A percentile compares a stretch with the other conserved stretches of the same genome.
phyloP scores from a whole-genome alignment of 352 stramenopile species.

The Stramenopiles sp. region DNA sequence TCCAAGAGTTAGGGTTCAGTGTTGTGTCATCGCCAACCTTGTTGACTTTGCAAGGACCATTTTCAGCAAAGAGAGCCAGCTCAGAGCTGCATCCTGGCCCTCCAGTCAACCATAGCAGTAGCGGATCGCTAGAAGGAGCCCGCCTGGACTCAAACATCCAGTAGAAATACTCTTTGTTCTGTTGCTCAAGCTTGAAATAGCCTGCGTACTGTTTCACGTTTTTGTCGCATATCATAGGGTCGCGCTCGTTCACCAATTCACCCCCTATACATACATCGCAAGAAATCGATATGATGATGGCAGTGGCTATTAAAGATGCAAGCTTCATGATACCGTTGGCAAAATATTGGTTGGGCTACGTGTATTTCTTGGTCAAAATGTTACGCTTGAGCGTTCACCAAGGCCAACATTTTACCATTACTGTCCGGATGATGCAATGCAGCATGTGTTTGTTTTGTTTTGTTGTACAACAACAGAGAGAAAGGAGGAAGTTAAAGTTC shows the following conservation, averaged over 20 bases:
- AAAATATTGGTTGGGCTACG: too few species aligned
- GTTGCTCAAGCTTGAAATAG: slow-evolving; percentile 55
- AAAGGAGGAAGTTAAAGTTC: too few species aligned
- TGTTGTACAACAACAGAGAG: too few species aligned
- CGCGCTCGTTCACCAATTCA: background rate
- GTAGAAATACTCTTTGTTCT: slow-evolving; percentile 84
- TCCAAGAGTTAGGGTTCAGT: slow-evolving; percentile 80
- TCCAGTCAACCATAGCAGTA: slow-evolving; percentile 92
- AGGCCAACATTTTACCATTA: too few species aligned
- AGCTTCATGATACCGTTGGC: too few species aligned
- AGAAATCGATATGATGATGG: too few species aligned
- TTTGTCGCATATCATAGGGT: slow-evolving; percentile 33
- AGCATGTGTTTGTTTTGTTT: too few species aligned
- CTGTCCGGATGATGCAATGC: too few species aligned
- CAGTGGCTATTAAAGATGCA: too few species aligned
- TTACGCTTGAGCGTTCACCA: too few species aligned
- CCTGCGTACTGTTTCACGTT: slow-evolving; percentile 48
- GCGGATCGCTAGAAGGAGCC: slow-evolving; percentile 51
- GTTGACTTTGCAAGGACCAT: slow-evolving; percentile 80
- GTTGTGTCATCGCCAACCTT: slow-evolving; percentile 48
- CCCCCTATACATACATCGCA: too few species aligned
- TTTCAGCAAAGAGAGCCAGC: slow-evolving; percentile 74
- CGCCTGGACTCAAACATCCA: slow-evolving; percentile 81
- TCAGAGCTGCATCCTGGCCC: slow-evolving; percentile 78
- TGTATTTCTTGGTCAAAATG: too few species aligned